Conservation (phyloP, 2,329 filamentous ascomycete species). For the Talaromyces sp. region DNA sequence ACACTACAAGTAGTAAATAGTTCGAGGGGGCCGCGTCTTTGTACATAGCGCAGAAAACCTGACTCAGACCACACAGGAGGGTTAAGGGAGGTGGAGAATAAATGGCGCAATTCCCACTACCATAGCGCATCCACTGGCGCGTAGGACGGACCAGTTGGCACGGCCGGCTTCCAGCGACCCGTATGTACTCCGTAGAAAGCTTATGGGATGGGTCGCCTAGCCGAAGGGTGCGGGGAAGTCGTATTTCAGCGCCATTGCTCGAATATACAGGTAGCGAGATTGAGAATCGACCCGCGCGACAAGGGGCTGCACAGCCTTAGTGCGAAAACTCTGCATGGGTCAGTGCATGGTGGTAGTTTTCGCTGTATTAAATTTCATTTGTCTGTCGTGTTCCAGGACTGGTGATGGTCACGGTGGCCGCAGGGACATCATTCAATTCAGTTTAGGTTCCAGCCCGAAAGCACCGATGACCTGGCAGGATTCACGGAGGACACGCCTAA, state of each 20-base stretch:
- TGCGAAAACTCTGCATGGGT: not conserved
- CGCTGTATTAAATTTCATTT: not conserved
- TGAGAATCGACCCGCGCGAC: slow-evolving; percentile 1
- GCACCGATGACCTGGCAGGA: slow-evolving; percentile 1
- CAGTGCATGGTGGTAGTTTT: not conserved
- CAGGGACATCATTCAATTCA: not conserved
- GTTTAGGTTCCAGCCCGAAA: not conserved
- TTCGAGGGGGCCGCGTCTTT: not conserved
- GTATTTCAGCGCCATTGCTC: not conserved
- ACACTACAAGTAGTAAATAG: not conserved
- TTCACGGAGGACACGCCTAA: slow-evolving; percentile 15
- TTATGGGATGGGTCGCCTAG: slow-evolving; percentile 6
- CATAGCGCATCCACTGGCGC: slow-evolving; percentile 4
- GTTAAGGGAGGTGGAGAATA: not conserved
- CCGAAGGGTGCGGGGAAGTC: slow-evolving; percentile 20
- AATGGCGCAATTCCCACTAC: slow-evolving; percentile 13
- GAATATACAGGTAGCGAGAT: not conserved
- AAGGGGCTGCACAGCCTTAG: not conserved
- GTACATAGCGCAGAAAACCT: not conserved
- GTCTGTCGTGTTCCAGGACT: not conserved
- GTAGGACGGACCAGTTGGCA: not conserved
- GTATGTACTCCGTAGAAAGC: not conserved
- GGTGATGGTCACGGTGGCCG: no score
- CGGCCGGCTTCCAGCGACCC: not conserved
- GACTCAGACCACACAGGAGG: not conserved